Evolutionary conservation across 495 filamentous ascomycete genomes (phyloP).

Genomic region (Collariella sp.): DNA sequence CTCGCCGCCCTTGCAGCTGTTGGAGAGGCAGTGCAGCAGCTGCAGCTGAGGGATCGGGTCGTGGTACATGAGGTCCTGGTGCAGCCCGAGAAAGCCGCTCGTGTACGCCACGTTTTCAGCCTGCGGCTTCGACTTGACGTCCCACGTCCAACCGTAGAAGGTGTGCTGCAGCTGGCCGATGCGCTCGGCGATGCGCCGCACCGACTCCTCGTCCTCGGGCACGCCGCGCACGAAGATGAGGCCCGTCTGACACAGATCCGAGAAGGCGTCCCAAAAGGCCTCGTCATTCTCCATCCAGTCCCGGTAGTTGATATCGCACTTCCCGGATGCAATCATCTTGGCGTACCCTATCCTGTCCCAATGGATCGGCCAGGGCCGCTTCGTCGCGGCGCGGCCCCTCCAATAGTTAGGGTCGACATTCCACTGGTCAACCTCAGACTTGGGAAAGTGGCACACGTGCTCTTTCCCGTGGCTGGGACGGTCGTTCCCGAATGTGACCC

Average conservation of each 20-base stretch:
- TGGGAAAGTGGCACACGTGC: slow-evolving; percentile 12
- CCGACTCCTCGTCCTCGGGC: slow-evolving; percentile 53
- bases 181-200: slow-evolving; percentile 56
- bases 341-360: slow-evolving; percentile 19
- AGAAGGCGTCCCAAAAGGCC: slow-evolving; percentile 46
- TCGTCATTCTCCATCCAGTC: slow-evolving; percentile 53
- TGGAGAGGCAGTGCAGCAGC: slow-evolving; percentile 76
- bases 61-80: slow-evolving; percentile 93
- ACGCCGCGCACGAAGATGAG: slow-evolving; percentile 66
- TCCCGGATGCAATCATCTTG: slow-evolving; percentile 33
- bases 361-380: slow-evolving; percentile 4
- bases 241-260: slow-evolving; percentile 49
- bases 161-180: slow-evolving; percentile 71
- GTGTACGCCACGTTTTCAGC: slow-evolving; percentile 93
- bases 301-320: slow-evolving; percentile 45
- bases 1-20: slow-evolving; percentile 65
- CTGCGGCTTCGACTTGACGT: slow-evolving; percentile 65
- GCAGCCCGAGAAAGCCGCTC: slow-evolving; percentile 63
- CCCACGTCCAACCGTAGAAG: slow-evolving; percentile 86
- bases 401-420: not conserved
- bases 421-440: slow-evolving; percentile 9
- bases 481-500: slow-evolving; percentile 47
- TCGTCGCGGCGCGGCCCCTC: not conserved
- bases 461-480: slow-evolving; percentile 16
- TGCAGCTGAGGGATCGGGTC: slow-evolving; percentile 68